phyloP scores from a whole-genome alignment of 345 rosid genomes.

The Moringa oleifera region DNA sequence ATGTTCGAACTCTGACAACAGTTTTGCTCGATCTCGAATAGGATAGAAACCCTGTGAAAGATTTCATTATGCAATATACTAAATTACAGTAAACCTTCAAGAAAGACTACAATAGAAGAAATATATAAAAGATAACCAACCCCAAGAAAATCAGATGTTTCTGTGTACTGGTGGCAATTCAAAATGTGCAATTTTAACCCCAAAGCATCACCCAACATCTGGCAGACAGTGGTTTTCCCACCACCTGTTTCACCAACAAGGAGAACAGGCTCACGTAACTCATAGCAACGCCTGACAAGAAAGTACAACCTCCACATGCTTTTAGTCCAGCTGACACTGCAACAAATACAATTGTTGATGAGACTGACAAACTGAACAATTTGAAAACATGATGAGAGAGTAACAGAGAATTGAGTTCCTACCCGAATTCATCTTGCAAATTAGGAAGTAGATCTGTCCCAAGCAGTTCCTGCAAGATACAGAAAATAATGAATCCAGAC shows the following conservation, averaged over 20 bases:
- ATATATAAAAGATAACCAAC: conserved; percentile 37
- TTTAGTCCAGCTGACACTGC: conserved; percentile 66
- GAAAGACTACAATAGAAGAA: conserved; percentile 4
- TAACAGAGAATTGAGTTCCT: conserved; percentile 21
- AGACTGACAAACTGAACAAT: conserved; percentile 11
- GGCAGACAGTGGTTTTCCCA: conserved; percentile 95
- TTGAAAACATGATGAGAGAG: conserved; percentile 5
- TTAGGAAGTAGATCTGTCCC: conserved; percentile 26
- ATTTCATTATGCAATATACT: conserved; percentile 13
- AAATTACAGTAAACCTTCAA: conserved; percentile 2
- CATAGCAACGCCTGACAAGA: conserved; percentile 71
- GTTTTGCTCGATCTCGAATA: conserved; percentile 75
- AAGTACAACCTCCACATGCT: conserved; percentile 84
- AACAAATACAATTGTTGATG: conserved; percentile 11
- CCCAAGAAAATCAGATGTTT: conserved; percentile 95
- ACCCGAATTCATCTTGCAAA: conserved; percentile 25
- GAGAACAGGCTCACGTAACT: conserved; percentile 87
- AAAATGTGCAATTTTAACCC: conserved; percentile 64
- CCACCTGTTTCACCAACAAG: conserved; percentile 99
- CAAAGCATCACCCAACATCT: conserved; percentile 52
- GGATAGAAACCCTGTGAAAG: conserved; percentile 82
- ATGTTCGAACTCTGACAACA: conserved; percentile 45
- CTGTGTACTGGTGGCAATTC: conserved; percentile 94
- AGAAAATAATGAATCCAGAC: background rate
- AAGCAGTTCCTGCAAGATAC: conserved; percentile 39